Percentiles rank a stretch among this genome's conserved stretches.
phyloP scores from a whole-genome alignment of 805 yeast species.

The Lachancea sp. region DNA sequence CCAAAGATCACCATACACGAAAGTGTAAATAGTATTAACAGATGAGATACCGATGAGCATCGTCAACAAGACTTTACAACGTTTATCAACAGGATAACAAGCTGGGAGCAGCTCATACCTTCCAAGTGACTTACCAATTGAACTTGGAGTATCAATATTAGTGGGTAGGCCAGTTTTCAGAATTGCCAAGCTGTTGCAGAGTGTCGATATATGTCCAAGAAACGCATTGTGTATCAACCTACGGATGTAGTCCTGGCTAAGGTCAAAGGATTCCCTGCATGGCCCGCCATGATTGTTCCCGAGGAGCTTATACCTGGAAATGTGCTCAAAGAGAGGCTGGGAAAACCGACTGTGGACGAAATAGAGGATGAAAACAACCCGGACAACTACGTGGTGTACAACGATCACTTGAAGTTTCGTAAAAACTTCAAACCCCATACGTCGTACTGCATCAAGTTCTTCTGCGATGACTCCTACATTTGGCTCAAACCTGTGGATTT shows the following conservation, averaged over 20 bases:
- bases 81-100: no score
- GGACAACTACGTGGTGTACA: conserved; percentile 20
- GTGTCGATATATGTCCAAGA: conserved; percentile 1
- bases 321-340: conserved; percentile 31
- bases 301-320: conserved; percentile 52
- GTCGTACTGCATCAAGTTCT: conserved; percentile 30
- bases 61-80: no score
- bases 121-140: no score
- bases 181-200: background rate
- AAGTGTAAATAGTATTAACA: no score
- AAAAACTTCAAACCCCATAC: conserved; percentile 16
- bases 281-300: conserved; percentile 83
- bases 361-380: conserved; percentile 12
- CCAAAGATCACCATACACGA: no score
- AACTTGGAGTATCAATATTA: no score
- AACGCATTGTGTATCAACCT: conserved; percentile 33
- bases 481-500: conserved; percentile 29
- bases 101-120: no score
- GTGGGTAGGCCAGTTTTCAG: background rate
- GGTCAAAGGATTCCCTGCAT: conserved; percentile 79
- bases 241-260: conserved; percentile 66
- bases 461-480: conserved; percentile 31
- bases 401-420: conserved; percentile 22
- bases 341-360: conserved; percentile 12
- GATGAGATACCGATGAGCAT: no score